Evolutionary conservation across 2,329 filamentous ascomycete genomes (phyloP), one percentile per base, ranked within the genome.

Genomic region (Diaporthe aspalathi): DNA sequence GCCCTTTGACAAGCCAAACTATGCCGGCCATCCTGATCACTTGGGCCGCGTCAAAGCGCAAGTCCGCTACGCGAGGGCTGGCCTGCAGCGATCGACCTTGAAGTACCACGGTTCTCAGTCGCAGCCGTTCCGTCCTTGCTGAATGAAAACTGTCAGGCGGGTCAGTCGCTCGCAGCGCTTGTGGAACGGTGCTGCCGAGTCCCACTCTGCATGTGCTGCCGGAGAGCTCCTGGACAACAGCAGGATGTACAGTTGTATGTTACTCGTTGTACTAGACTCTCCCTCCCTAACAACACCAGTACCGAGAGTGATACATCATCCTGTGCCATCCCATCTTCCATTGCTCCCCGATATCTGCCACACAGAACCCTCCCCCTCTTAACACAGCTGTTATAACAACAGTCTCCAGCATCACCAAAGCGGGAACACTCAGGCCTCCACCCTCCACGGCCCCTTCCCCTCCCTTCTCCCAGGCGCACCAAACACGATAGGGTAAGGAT

Each of bases 21-120:
- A 22, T 12, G 7, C 35, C 5, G 9, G n/a, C 35, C 14, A 24
- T 40, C n/a, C 56, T 62, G 32, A 38, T 60, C 43, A 22, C 56
- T 24, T 62, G 38, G 20, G 27, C 24, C 57, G 47, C 40, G 57
- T 63, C 57, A 49, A 47, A 63, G 57, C 57, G 57, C 57, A 40
- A 17, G 32, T 35, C n/a, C 17, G 35, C 56, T 16, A 45, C 35
- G 45, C 56, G 56, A 60, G 56, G 11, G 12, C 11, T 35, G 27
- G 14, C 54, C 22, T 27, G 54, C 54, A 60, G 22, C 14, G 54
- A 43, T 60, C 22, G 35, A 20, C 54, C 54, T 20, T 35, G 35
- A 43, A 7, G 54, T 60, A 45, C 56, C 56, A 62, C 17, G 38
- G 38, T 62, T 45, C 20, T 22, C 16, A 8, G 29, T 12, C 16